These are phyloP conservation scores for Potentilla sterilis DNA, from an alignment of 306 rosid genomes.

Conservation along the genomic window DNA sequence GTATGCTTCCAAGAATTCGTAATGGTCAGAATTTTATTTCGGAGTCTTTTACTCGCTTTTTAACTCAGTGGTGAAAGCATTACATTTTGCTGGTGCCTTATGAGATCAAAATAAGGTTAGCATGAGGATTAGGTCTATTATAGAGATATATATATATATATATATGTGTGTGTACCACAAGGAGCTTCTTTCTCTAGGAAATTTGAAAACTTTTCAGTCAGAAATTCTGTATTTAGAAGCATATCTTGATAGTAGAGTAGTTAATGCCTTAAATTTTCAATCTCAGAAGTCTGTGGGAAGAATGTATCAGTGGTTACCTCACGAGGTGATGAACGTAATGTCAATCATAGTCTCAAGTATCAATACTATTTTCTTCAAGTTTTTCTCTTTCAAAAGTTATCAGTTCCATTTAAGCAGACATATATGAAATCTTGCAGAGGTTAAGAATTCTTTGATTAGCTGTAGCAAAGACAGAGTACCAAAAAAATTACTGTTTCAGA, in stretches of 20 bases:
- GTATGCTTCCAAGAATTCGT: not conserved
- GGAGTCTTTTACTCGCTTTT: not conserved
- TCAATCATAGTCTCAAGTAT: not conserved
- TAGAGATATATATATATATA: no score
- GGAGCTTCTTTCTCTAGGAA: not conserved
- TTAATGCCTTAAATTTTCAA: not conserved
- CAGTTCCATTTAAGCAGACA: not conserved
- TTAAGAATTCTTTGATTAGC: not conserved
- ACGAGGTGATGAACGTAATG: not conserved
- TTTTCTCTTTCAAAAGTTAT: not conserved
- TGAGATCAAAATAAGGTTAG: not conserved
- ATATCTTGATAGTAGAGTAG: not conserved
- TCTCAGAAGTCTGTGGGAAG: not conserved
- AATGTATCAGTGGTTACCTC: not conserved
- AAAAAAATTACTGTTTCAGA: not conserved
- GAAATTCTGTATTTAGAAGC: not conserved
- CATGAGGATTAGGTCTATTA: not conserved
- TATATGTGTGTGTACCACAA: not conserved
- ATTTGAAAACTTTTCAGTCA: not conserved
- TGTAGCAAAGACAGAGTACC: not conserved
- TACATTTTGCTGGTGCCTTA: not conserved
- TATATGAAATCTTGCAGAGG: not conserved
- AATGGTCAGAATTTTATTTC: not conserved
- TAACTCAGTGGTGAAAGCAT: not conserved
- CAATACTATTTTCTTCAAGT: not conserved